phyloP scores from a whole-genome alignment of 768 basidiomycete species.

The Kwoniella pini region DNA sequence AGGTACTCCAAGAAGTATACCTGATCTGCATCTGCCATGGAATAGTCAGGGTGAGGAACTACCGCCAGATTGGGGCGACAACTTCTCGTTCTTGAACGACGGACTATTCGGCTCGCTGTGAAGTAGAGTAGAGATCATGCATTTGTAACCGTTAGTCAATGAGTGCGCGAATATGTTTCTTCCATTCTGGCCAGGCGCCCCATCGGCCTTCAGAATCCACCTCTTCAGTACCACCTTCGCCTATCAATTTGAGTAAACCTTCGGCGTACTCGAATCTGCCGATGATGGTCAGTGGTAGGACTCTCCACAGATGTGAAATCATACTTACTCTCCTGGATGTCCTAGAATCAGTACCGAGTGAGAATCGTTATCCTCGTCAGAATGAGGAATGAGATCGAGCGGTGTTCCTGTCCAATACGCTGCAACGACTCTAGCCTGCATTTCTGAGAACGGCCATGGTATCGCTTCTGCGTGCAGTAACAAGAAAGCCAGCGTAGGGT shows the following conservation, averaged over 20 bases:
- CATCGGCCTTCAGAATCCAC: constrained; percentile 15
- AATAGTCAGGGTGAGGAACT: background rate
- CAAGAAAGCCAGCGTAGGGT: constrained; percentile 11
- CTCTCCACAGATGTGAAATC: no score
- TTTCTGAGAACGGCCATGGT: constrained; percentile 17
- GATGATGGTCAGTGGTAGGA: constrained; percentile 1
- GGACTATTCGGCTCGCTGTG: constrained; percentile 8
- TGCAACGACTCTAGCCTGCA: constrained; percentile 10
- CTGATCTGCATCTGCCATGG: background rate
- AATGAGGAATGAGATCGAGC: constrained; percentile 7
- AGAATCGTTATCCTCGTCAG: constrained; percentile 15
- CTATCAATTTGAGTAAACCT: constrained; percentile 18
- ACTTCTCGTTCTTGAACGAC: constrained; percentile 16
- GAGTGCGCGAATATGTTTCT: constrained; percentile 20
- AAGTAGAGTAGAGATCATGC: background rate
- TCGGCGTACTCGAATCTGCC: constrained; percentile 19
- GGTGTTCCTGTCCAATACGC: constrained; percentile 11
- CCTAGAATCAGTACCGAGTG: constrained; percentile 19
- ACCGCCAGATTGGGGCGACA: constrained; percentile 6
- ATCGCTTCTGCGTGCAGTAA: constrained; percentile 14
- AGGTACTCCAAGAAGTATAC: background rate
- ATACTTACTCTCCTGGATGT: constrained; percentile 23
- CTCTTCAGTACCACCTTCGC: constrained; percentile 18
- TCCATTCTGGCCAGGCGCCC: constrained; percentile 22
- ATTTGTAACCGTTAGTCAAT: constrained; percentile 15